Conservation (phyloP, 2,329 filamentous ascomycete genomes). For the Hypocreales sp. region DNA sequence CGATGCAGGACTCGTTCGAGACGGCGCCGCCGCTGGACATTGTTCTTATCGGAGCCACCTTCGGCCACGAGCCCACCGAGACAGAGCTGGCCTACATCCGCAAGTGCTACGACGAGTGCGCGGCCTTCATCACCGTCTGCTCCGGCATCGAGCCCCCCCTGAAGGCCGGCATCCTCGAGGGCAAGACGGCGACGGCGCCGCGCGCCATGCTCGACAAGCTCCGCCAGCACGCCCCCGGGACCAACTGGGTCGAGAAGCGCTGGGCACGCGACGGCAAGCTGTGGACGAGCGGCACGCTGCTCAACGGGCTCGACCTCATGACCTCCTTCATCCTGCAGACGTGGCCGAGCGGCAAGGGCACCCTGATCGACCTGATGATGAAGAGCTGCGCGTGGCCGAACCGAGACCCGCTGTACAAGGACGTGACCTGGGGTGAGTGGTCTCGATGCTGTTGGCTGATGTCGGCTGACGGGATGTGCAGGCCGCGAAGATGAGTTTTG, state of each 20-base stretch:
- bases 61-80: slow-evolving; percentile 13
- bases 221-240: slow-evolving; percentile 11
- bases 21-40: slow-evolving; percentile 24
- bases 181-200: slow-evolving; percentile 22
- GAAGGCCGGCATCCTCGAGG: slow-evolving; percentile 18
- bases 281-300: slow-evolving; percentile 18
- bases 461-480: no score
- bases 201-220: slow-evolving; percentile 11
- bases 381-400: slow-evolving; percentile 11
- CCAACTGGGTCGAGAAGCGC: slow-evolving; percentile 21
- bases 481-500: no score
- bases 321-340: slow-evolving; percentile 11
- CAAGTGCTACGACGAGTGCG: slow-evolving; percentile 16
- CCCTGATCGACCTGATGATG: slow-evolving; percentile 7
- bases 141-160: slow-evolving; percentile 17
- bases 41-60: slow-evolving; percentile 22
- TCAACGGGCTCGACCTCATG: slow-evolving; percentile 20
- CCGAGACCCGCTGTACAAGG: slow-evolving; percentile 18
- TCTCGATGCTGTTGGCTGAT: no score
- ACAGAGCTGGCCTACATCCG: slow-evolving; percentile 20
- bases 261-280: slow-evolving; percentile 20
- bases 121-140: slow-evolving; percentile 24
- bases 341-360: slow-evolving; percentile 11
- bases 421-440: slow-evolving; percentile 8
- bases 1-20: slow-evolving; percentile 19